Conservation (phyloP, 495 filamentous ascomycete genomes). For the Podospora sp. region DNA sequence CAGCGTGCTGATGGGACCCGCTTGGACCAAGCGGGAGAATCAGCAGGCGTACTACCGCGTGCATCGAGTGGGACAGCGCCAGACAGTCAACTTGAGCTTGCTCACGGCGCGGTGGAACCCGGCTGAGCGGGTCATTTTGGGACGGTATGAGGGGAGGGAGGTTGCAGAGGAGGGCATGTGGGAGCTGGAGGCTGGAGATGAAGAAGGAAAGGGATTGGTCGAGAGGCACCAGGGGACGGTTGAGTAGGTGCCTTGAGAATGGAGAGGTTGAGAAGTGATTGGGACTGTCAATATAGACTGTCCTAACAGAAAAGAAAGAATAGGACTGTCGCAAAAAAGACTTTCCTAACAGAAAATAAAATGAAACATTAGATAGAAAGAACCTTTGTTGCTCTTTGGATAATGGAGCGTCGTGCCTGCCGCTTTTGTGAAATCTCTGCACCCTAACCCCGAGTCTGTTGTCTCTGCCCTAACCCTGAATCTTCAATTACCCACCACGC, state of each 20-base stretch:
- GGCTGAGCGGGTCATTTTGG: constrained; percentile 25
- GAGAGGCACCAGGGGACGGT: constrained; percentile 15
- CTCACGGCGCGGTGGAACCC: constrained; percentile 29
- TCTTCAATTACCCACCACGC: background rate
- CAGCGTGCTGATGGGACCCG: constrained; percentile 29
- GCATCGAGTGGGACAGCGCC: constrained; percentile 31
- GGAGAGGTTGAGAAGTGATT: background rate
- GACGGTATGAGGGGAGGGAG: constrained; percentile 20
- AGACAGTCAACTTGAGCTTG: constrained; percentile 21
- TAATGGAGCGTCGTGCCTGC: no score
- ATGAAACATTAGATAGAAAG: no score
- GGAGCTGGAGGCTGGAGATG: constrained; percentile 9
- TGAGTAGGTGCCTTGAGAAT: background rate
- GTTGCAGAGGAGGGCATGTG: constrained; percentile 13
- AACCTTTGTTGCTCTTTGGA: no score
- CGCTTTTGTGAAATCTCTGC: no score
- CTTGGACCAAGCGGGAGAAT: constrained; percentile 31
- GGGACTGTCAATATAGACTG: no score
- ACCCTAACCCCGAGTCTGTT: no score
- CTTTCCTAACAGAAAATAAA: no score
- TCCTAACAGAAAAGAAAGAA: no score
- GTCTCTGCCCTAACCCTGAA: no score
- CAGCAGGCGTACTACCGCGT: constrained; percentile 35
- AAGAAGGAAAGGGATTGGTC: constrained; percentile 11
- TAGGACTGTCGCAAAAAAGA: no score